Evolutionary conservation across 1,139 yeast genomes (phyloP).

Genomic region (Suhomyces guaymorum): DNA sequence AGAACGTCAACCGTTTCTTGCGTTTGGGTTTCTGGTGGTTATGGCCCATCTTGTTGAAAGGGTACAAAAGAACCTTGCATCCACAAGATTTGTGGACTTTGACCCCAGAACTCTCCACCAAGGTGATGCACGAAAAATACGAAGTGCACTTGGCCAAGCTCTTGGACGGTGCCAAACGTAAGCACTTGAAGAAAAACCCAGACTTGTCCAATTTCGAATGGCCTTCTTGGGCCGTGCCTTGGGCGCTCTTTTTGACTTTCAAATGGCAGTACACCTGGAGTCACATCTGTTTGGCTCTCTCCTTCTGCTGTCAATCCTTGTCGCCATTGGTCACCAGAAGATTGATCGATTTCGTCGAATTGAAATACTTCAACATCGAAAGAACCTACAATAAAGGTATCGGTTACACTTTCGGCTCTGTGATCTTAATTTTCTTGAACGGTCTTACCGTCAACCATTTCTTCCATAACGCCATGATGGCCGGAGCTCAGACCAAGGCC

Average conservation of each 20-base stretch:
- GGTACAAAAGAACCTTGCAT: slow-evolving; percentile 44
- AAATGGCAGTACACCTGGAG: slow-evolving; percentile 37
- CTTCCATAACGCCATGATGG: slow-evolving; percentile 47
- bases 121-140: slow-evolving; percentile 37
- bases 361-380: slow-evolving; percentile 37
- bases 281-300: slow-evolving; percentile 36
- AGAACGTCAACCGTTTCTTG: slow-evolving; percentile 24
- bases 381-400: slow-evolving; percentile 38
- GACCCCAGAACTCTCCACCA: slow-evolving; percentile 41
- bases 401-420: slow-evolving; percentile 45
- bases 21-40: slow-evolving; percentile 44
- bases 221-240: slow-evolving; percentile 40
- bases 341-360: slow-evolving; percentile 45
- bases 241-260: slow-evolving; percentile 42
- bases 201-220: slow-evolving; percentile 33
- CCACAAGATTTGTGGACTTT: slow-evolving; percentile 44
- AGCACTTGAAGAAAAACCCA: slow-evolving; percentile 27
- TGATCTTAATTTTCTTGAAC: slow-evolving; percentile 39
- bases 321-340: slow-evolving; percentile 45
- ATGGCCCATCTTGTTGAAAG: slow-evolving; percentile 41
- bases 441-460: slow-evolving; percentile 47
- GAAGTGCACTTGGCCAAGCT: slow-evolving; percentile 27
- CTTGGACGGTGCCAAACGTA: slow-evolving; percentile 23
- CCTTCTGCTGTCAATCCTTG: slow-evolving; percentile 41
- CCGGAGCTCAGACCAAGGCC: slow-evolving; percentile 49